These are phyloP conservation scores for Amaranthus cruentus DNA, from an alignment of 148 eudicot genomes.

Conservation along the genomic window DNA sequence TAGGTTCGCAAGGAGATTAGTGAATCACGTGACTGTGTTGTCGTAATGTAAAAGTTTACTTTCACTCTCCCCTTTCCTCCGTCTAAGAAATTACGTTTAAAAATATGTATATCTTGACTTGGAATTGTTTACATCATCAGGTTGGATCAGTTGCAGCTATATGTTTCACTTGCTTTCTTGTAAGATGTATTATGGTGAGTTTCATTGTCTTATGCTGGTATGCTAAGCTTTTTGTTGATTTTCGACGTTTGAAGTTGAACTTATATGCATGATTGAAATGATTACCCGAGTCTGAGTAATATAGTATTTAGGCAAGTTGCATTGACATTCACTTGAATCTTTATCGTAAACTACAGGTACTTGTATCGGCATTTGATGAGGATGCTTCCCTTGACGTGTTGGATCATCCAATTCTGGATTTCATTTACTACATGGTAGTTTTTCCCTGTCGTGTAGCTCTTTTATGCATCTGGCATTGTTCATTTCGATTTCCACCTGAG, in stretches of 20 bases:
- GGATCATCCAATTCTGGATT: constrained; percentile 78
- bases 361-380: constrained; percentile 64
- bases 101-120: not conserved
- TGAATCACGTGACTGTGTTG: no score
- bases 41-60: not conserved
- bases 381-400: constrained; percentile 77
- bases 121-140: constrained; percentile 35
- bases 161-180: constrained; percentile 73
- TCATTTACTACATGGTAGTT: constrained; percentile 74
- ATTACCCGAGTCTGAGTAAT: not conserved
- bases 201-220: constrained; percentile 10
- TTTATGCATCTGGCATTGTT: not conserved
- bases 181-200: constrained; percentile 82
- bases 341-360: constrained; percentile 44
- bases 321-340: not conserved
- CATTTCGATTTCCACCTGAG: no score
- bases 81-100: not conserved
- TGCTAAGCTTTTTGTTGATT: not conserved
- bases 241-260: not conserved
- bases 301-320: not conserved
- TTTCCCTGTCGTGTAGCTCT: not conserved
- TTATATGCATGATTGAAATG: not conserved
- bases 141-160: constrained; percentile 88
- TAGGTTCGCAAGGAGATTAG: no score
- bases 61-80: not conserved